Conservation (phyloP, 1,139 yeast species). For the Saccharomyces pastorianus region DNA sequence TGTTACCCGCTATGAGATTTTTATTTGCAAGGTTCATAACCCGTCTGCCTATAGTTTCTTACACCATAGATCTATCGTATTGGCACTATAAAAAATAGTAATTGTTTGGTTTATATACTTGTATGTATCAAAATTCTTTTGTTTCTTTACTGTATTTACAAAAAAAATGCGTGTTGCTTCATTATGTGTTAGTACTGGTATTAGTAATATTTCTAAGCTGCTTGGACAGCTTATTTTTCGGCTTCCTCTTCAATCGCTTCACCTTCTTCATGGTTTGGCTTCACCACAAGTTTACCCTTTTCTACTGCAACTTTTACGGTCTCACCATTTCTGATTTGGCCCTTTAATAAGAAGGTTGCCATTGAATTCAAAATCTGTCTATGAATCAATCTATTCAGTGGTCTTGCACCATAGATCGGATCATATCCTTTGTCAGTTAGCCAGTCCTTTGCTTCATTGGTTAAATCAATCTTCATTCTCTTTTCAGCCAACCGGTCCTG, state of each 20-base stretch:
- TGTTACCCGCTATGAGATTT: not conserved
- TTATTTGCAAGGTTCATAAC: too few relatives aligned
- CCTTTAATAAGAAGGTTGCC: slow-evolving; percentile 71
- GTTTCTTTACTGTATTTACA: too few relatives aligned
- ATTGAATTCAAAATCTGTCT: slow-evolving; percentile 76
- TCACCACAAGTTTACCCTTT: slow-evolving; percentile 21
- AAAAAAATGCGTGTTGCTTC: too few relatives aligned
- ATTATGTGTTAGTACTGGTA: too few relatives aligned
- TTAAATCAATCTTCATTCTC: slow-evolving; percentile 56
- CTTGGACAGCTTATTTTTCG: slow-evolving; percentile 10
- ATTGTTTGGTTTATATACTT: too few relatives aligned
- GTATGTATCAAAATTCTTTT: not conserved
- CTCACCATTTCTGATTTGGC: slow-evolving; percentile 66
- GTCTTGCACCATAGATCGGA: slow-evolving; percentile 89
- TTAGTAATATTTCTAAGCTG: not conserved
- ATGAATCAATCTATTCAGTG: slow-evolving; percentile 82
- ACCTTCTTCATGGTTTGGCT: slow-evolving; percentile 29
- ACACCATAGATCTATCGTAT: not conserved
- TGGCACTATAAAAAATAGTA: too few relatives aligned
- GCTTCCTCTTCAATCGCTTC: slow-evolving; percentile 17
- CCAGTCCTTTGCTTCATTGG: slow-evolving; percentile 62
- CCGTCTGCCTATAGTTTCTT: too few relatives aligned
- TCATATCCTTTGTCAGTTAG: slow-evolving; percentile 83
- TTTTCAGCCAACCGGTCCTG: slow-evolving; percentile 71
- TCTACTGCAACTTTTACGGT: slow-evolving; percentile 39